These are phyloP conservation scores for Jatropha curcas DNA, from an alignment of 345 rosid species.

Conservation along the genomic window DNA sequence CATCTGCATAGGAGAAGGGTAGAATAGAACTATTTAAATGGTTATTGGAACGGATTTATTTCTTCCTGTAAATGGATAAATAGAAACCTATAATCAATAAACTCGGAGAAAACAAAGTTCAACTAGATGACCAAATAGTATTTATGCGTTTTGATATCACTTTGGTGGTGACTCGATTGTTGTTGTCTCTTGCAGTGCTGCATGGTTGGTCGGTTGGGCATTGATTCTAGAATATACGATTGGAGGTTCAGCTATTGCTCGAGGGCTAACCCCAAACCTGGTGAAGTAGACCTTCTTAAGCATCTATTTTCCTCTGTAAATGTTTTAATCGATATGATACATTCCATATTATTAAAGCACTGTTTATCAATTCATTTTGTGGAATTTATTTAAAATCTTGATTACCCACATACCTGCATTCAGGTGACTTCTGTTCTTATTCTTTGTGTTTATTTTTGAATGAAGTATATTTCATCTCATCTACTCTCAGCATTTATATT, in stretches of 20 bases:
- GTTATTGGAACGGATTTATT: neutral
- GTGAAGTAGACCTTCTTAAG: constrained; percentile 31
- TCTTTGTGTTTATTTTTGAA: neutral
- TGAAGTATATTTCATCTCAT: too few species aligned
- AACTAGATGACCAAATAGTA: neutral
- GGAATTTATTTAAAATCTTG: neutral
- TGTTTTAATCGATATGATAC: neutral
- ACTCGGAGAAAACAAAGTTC: constrained; percentile 1
- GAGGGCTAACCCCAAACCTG: constrained; percentile 84
- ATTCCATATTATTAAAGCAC: neutral
- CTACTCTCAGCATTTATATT: neutral
- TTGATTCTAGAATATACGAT: constrained; percentile 87
- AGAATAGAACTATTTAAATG: constrained; percentile 1
- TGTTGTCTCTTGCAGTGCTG: constrained; percentile 47
- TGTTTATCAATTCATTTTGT: neutral
- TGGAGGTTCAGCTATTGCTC: constrained; percentile 95
- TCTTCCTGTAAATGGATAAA: neutral
- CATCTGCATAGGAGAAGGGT: constrained; percentile 97
- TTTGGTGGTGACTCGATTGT: constrained; percentile 1
- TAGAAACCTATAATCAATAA: neutral
- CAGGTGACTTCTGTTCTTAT: neutral
- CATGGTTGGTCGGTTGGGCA: constrained; percentile 98
- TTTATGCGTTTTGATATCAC: neutral
- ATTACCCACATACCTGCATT: neutral
- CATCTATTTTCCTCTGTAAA: neutral